Percentiles rank a stretch among this genome's conserved stretches.
phyloP scores from a whole-genome alignment of 176 grass and related monocot species.

The Raddia distichophylla region DNA sequence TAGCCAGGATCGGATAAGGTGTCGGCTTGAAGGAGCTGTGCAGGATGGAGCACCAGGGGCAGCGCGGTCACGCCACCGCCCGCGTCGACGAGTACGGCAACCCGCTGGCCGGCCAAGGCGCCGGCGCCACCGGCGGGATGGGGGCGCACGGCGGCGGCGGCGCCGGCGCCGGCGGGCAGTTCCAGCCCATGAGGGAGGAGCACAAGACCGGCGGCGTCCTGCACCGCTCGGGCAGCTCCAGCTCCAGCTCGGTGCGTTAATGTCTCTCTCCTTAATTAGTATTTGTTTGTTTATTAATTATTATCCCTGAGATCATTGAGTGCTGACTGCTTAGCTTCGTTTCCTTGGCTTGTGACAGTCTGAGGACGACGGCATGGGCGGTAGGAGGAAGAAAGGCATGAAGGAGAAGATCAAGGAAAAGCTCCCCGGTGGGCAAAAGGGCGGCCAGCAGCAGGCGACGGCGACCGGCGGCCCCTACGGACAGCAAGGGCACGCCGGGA shows the following conservation, averaged over 20 bases:
- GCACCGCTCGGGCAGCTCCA: slow-evolving; percentile 56
- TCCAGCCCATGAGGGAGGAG: slow-evolving; percentile 17
- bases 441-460: not conserved
- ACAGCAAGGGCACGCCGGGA: not conserved
- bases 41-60: slow-evolving; percentile 20
- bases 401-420: slow-evolving; percentile 73
- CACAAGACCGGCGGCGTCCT: slow-evolving; percentile 41
- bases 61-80: slow-evolving; percentile 10
- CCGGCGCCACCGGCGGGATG: slow-evolving; percentile 15
- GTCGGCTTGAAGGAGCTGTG: not conserved
- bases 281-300: not conserved
- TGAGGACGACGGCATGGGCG: slow-evolving; percentile 57
- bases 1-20: not conserved
- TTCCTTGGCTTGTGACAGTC: not conserved
- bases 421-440: slow-evolving; percentile 38
- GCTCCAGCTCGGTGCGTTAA: slow-evolving; percentile 65
- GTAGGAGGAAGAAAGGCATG: slow-evolving; percentile 56
- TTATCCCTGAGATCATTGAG: not conserved
- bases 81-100: slow-evolving; percentile 43
- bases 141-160: not conserved
- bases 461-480: not conserved
- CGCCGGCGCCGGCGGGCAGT: slow-evolving; percentile 15
- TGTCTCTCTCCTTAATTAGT: not conserved
- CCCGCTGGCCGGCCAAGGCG: slow-evolving; percentile 22
- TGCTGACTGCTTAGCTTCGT: not conserved